Conservation (phyloP, 2,329 filamentous ascomycete genomes). For the Phialocephala sp. region DNA sequence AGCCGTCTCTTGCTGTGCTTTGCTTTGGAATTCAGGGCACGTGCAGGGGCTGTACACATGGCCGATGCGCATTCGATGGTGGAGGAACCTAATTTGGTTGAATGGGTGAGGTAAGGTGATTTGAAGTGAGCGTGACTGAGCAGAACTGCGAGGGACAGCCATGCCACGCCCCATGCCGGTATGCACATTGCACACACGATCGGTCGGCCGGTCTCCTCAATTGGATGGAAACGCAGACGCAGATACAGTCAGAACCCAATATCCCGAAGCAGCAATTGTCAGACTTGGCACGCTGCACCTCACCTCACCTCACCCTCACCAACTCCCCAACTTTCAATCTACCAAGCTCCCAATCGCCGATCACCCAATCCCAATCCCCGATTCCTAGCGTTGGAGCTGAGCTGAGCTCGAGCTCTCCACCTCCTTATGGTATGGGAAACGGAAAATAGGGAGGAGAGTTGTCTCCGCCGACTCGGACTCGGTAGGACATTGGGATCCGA, state of each 20-base stretch:
- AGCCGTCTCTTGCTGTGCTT: too few species aligned
- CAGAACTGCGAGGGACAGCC: neutral
- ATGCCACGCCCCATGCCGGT: too few species aligned
- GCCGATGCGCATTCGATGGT: conserved; percentile 1
- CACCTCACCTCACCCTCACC: neutral
- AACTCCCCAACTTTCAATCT: neutral
- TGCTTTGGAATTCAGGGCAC: too few species aligned
- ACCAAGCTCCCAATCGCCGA: neutral
- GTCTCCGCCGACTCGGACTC: conserved; percentile 8
- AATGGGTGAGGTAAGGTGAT: neutral
- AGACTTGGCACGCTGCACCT: conserved; percentile 4
- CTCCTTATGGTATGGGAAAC: neutral
- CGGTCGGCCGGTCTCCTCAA: neutral
- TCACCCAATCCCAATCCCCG: too few species aligned
- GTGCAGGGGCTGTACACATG: neutral
- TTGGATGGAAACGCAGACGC: neutral
- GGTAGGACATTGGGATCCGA: neutral
- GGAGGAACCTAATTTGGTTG: neutral
- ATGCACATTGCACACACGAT: too few species aligned
- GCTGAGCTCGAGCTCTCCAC: neutral
- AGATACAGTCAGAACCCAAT: conserved; percentile 5
- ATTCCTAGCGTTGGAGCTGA: neutral
- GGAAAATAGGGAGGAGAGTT: neutral
- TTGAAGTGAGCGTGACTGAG: neutral
- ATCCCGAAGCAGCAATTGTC: neutral